phyloP scores from a whole-genome alignment of 139 green algal species.

The Chlorella sp. region DNA sequence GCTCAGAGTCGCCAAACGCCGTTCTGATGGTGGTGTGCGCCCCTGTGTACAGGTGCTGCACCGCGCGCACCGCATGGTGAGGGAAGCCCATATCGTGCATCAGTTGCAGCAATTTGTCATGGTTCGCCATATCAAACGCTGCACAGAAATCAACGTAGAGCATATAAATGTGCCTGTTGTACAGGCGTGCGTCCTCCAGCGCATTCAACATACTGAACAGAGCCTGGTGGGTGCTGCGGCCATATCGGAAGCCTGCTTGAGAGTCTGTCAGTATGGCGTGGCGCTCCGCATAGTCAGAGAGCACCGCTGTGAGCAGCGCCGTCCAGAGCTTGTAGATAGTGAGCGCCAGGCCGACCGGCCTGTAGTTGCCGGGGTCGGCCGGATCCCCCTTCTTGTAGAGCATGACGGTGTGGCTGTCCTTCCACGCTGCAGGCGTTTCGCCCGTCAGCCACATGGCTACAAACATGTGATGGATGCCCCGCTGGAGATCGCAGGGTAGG shows the following conservation, averaged over 20 bases:
- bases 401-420: conserved; percentile 32
- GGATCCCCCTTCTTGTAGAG: conserved; percentile 40
- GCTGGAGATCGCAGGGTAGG: conserved; percentile 17
- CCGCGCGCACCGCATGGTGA: conserved; percentile 27
- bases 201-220: conserved; percentile 28
- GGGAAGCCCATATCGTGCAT: conserved; percentile 46
- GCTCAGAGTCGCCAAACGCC: not conserved
- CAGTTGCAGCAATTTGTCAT: conserved; percentile 41
- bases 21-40: conserved; percentile 27
- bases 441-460: conserved; percentile 40
- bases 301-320: conserved; percentile 14
- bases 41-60: conserved; percentile 44
- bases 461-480: conserved; percentile 24
- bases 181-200: conserved; percentile 29
- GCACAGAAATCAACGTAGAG: conserved; percentile 42
- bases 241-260: conserved; percentile 42
- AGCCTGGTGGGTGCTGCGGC: conserved; percentile 4
- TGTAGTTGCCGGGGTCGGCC: conserved; percentile 25
- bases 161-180: conserved; percentile 22
- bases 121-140: conserved; percentile 47
- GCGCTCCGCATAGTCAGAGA: conserved; percentile 17
- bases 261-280: conserved; percentile 19
- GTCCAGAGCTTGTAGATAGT: conserved; percentile 54
- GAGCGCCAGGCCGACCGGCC: conserved; percentile 27
- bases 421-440: conserved; percentile 33